Conservation (phyloP, 2,329 filamentous ascomycete genomes). For the Rhytidhysteron rufulum region DNA sequence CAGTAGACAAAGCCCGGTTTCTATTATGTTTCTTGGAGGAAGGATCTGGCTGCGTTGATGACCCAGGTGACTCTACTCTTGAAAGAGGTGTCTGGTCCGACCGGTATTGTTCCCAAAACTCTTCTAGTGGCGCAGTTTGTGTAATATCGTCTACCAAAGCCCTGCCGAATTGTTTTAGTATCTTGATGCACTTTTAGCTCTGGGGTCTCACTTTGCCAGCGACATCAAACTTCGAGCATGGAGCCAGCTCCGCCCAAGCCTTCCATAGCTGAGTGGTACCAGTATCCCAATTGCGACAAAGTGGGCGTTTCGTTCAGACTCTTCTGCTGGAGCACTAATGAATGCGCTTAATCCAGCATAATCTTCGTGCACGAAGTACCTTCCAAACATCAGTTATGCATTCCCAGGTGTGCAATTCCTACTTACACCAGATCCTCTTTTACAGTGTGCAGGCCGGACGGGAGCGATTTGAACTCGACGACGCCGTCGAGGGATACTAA, state of each 20-base stretch:
- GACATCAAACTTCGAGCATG: slow-evolving; percentile 74
- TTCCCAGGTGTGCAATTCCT: not conserved
- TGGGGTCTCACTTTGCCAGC: slow-evolving; percentile 62
- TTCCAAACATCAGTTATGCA: slow-evolving; percentile 30
- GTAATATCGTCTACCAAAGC: slow-evolving; percentile 62
- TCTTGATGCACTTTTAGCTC: slow-evolving; percentile 1
- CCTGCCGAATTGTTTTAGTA: slow-evolving; percentile 28
- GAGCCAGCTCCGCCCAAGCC: slow-evolving; percentile 83
- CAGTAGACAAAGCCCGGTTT: slow-evolving; percentile 45
- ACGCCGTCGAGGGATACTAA: slow-evolving; percentile 68
- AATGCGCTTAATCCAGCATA: slow-evolving; percentile 91
- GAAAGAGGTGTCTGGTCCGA: slow-evolving; percentile 3
- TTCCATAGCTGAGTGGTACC: slow-evolving; percentile 79
- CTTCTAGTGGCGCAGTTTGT: slow-evolving; percentile 62
- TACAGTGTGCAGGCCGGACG: slow-evolving; percentile 87
- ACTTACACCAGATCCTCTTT: slow-evolving; percentile 69
- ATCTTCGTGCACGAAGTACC: slow-evolving; percentile 85
- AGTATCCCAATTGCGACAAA: slow-evolving; percentile 91
- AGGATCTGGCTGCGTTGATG: slow-evolving; percentile 4
- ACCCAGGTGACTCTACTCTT: slow-evolving; percentile 3
- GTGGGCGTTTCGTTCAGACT: slow-evolving; percentile 77
- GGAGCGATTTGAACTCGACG: slow-evolving; percentile 94
- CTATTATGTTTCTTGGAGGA: slow-evolving; percentile 20
- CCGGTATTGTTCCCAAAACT: slow-evolving; percentile 70
- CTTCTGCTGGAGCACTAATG: slow-evolving; percentile 74